Conservation (phyloP, 495 filamentous ascomycete genomes). For the Trichocladium antarcticum region DNA sequence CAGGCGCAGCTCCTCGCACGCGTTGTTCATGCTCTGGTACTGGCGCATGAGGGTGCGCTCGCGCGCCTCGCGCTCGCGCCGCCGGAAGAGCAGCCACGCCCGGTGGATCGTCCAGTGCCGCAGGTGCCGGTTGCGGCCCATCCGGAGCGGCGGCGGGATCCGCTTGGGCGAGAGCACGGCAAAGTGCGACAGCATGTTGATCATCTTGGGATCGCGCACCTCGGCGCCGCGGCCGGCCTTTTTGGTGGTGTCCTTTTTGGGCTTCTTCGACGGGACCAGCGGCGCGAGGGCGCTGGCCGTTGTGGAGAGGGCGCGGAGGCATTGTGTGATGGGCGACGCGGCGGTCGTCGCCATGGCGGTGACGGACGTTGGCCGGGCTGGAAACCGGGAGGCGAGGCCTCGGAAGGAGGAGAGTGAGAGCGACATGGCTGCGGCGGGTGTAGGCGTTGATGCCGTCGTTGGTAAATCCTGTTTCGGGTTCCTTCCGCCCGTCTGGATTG, state of each 20-base stretch:
- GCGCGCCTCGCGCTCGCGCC: constrained; percentile 47
- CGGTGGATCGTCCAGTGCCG: constrained; percentile 99
- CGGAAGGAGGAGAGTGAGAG: constrained; percentile 16
- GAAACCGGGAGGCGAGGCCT: constrained; percentile 21
- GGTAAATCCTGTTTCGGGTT: too few relatives aligned
- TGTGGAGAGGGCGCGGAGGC: constrained; percentile 8
- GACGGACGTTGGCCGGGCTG: constrained; percentile 7
- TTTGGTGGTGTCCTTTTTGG: constrained; percentile 2
- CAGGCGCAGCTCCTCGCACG: constrained; percentile 70
- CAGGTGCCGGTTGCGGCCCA: constrained; percentile 76
- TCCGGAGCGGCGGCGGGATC: constrained; percentile 63
- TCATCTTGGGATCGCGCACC: constrained; percentile 18
- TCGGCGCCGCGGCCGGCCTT: constrained; percentile 2
- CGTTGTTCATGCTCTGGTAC: constrained; percentile 66
- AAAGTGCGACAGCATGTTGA: constrained; percentile 25
- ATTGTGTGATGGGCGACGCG: constrained; percentile 3
- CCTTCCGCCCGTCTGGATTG: neutral
- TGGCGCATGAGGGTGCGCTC: constrained; percentile 54
- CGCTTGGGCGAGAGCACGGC: constrained; percentile 20
- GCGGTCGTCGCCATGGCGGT: neutral
- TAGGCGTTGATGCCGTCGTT: neutral
- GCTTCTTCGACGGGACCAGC: neutral
- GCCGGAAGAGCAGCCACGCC: constrained; percentile 68
- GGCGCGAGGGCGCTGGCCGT: constrained; percentile 3
- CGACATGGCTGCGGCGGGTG: constrained; percentile 13